phyloP scores from a whole-genome alignment of 306 rosid genomes.

The Calophaca sinica region DNA sequence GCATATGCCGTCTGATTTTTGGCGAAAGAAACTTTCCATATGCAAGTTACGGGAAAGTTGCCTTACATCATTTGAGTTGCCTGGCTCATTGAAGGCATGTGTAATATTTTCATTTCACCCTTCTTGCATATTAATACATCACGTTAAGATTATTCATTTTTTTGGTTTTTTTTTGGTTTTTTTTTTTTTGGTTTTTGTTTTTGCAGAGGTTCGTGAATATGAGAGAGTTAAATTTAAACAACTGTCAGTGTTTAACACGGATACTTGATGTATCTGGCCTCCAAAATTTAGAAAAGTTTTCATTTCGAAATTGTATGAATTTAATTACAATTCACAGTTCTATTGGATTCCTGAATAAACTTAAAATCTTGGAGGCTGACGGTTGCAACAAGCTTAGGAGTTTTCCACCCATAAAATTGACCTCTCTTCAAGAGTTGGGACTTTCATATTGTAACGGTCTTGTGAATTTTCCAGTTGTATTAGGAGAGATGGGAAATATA shows the following conservation, averaged over 20 bases:
- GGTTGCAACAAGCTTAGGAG: neutral
- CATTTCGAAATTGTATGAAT: neutral
- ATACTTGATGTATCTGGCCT: neutral
- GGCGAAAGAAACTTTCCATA: constrained; percentile 1
- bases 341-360: neutral
- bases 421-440: neutral
- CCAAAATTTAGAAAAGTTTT: neutral
- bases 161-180: neutral
- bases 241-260: neutral
- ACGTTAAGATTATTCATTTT: neutral
- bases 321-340: constrained; percentile 1
- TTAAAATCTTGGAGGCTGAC: neutral
- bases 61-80: neutral
- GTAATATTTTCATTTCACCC: neutral
- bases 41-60: neutral
- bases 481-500: constrained; percentile 25
- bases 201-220: neutral
- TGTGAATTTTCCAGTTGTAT: constrained; percentile 14
- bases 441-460: neutral
- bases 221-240: neutral
- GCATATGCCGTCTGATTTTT: neutral
- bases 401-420: constrained; percentile 1
- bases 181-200: neutral
- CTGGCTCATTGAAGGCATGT: neutral
- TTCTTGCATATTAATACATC: neutral